phyloP scores from a whole-genome alignment of 176 grass and related monocot genomes.

The Aegilops sharonensis region DNA sequence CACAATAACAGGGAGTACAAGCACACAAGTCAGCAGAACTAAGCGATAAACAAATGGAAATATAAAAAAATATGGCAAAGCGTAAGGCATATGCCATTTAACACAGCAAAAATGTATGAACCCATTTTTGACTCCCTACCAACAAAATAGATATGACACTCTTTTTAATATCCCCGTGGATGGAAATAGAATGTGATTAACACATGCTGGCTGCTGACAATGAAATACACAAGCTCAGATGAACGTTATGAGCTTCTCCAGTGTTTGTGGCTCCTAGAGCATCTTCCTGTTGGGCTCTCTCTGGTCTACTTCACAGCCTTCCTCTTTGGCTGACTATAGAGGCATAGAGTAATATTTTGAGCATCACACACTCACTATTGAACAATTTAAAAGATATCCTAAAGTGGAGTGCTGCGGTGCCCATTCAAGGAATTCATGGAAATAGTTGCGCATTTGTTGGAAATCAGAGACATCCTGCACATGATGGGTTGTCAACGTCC shows the following conservation, averaged over 20 bases:
- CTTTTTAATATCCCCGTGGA: not conserved
- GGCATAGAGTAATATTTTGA: not conserved
- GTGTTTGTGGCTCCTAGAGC: not conserved
- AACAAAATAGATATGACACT: not conserved
- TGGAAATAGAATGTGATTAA: not conserved
- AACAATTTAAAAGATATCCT: conserved; percentile 1
- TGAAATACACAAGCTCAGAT: not conserved
- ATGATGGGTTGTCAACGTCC: not conserved
- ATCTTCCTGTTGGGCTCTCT: not conserved
- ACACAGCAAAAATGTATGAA: not conserved
- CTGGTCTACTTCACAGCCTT: not conserved
- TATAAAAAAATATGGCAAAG: conserved; percentile 1
- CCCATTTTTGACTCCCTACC: not conserved
- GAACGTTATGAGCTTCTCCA: not conserved
- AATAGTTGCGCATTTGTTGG: not conserved
- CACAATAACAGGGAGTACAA: not conserved
- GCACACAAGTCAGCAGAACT: not conserved
- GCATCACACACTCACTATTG: not conserved
- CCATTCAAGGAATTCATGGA: not conserved
- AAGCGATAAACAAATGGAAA: not conserved
- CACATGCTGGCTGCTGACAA: not conserved
- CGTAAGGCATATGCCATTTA: not conserved
- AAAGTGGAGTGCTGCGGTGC: not conserved
- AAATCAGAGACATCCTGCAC: not conserved
- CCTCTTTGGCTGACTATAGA: not conserved